phyloP scores from a whole-genome alignment of 108 stramenopile genomes.

The Nitzschia putrida region DNA sequence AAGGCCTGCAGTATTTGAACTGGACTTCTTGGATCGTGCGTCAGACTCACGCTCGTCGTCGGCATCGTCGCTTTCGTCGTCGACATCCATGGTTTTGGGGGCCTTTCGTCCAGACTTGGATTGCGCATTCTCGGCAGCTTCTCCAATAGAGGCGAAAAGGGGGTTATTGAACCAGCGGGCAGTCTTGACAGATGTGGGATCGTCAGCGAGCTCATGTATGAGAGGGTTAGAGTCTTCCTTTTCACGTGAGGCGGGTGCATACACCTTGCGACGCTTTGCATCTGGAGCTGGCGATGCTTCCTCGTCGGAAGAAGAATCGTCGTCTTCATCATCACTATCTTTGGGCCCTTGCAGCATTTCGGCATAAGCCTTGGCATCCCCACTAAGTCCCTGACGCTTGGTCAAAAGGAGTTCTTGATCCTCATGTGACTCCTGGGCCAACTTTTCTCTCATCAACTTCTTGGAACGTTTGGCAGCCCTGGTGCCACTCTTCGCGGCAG shows the following conservation, averaged over 20 bases:
- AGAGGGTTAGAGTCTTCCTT: constrained; percentile 61
- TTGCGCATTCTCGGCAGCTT: constrained; percentile 54
- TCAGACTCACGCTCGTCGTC: background rate
- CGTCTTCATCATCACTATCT: constrained; percentile 62
- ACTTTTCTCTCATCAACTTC: constrained; percentile 72
- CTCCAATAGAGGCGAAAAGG: constrained; percentile 84
- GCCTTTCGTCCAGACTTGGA: constrained; percentile 9
- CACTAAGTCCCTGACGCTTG: constrained; percentile 50
- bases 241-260: constrained; percentile 3
- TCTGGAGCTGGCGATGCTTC: constrained; percentile 62
- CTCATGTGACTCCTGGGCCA: constrained; percentile 78
- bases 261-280: constrained; percentile 38
- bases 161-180: constrained; percentile 94
- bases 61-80: constrained; percentile 27
- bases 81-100: constrained; percentile 28
- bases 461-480: constrained; percentile 84
- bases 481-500: constrained; percentile 72
- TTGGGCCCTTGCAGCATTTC: constrained; percentile 66
- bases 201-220: constrained; percentile 73
- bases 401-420: constrained; percentile 79
- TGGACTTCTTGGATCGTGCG: constrained; percentile 39
- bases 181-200: constrained; percentile 78
- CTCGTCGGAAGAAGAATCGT: constrained; percentile 57
- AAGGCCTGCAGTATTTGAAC: constrained; percentile 8
- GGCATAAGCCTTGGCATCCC: constrained; percentile 76